Evolutionary conservation across 768 basidiomycete genomes (phyloP).

Genomic region (Rhodotorula sphaerocarpa): DNA sequence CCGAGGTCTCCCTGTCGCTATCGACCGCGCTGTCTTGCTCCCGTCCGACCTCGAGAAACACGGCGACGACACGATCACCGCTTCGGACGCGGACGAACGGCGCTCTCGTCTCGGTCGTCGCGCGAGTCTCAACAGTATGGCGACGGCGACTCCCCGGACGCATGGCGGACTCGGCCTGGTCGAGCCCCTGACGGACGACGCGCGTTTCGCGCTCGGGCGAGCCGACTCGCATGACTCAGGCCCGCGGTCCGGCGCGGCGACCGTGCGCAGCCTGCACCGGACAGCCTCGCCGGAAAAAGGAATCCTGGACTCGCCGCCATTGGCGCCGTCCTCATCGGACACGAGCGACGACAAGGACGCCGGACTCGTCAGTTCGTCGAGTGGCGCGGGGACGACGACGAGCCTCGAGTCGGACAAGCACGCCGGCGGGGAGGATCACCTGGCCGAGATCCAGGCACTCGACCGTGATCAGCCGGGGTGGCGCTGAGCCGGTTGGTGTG

Average conservation of each 20-base stretch:
- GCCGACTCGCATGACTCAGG: neutral
- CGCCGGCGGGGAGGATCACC: too few relatives aligned
- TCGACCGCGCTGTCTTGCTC: conserved; percentile 63
- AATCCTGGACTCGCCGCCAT: too few relatives aligned
- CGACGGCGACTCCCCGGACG: neutral
- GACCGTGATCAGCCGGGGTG: too few relatives aligned
- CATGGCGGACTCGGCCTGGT: neutral
- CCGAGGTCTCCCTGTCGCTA: conserved; percentile 38
- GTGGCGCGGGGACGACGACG: too few relatives aligned
- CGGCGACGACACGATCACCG: conserved; percentile 21
- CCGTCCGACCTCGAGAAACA: conserved; percentile 53
- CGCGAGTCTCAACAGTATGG: too few relatives aligned
- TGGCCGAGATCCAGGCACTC: too few relatives aligned
- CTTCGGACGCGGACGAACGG: neutral
- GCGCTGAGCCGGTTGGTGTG: too few relatives aligned
- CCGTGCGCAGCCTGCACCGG: neutral
- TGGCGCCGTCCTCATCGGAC: neutral
- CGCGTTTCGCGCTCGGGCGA: neutral
- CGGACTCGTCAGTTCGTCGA: too few relatives aligned
- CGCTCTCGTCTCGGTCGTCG: neutral
- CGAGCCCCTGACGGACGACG: conserved; percentile 3
- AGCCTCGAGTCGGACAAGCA: too few relatives aligned
- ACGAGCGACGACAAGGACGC: too few relatives aligned
- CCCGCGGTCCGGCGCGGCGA: neutral
- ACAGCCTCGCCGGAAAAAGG: neutral